Evolutionary conservation across 1,139 yeast genomes (phyloP).

Genomic region (Casaregolazyma suthepensis): DNA sequence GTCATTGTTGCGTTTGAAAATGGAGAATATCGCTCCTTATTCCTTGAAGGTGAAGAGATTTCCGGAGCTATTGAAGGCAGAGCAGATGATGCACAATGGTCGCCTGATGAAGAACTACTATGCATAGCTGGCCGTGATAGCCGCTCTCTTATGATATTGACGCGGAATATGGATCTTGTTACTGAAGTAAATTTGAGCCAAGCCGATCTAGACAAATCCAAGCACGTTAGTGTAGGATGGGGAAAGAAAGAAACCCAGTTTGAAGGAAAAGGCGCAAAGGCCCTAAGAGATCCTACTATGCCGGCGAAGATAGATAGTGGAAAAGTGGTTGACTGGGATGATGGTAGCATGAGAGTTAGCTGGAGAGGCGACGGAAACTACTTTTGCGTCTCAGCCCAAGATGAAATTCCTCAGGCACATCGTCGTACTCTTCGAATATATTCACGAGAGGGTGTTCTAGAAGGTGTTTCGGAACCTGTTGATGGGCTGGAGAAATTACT

Average conservation of each 20-base stretch:
- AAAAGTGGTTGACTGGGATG: conserved; percentile 45
- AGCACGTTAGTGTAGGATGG: conserved; percentile 98
- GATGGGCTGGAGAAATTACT: conserved; percentile 69
- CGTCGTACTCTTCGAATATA: conserved; percentile 84
- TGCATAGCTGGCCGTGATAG: conserved; percentile 47
- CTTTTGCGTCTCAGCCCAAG: conserved; percentile 64
- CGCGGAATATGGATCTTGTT: conserved; percentile 76
- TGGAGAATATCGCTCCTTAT: conserved; percentile 37
- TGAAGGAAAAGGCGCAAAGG: conserved; percentile 79
- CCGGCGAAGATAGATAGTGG: conserved; percentile 70
- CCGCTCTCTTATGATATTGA: conserved; percentile 57
- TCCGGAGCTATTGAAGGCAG: conserved; percentile 76
- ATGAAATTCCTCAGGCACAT: conserved; percentile 41
- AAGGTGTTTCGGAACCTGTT: conserved; percentile 86
- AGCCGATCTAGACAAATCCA: conserved; percentile 63
- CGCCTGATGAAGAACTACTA: conserved; percentile 84
- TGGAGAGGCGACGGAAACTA: conserved; percentile 97
- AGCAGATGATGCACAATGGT: conserved; percentile 72
- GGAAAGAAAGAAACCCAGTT: conserved; percentile 97
- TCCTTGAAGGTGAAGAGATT: conserved; percentile 4
- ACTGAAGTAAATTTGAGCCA: conserved; percentile 54
- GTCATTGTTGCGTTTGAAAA: conserved; percentile 28
- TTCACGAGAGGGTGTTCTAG: conserved; percentile 64
- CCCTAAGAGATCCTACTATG: conserved; percentile 90
- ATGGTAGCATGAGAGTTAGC: conserved; percentile 46